These are phyloP conservation scores for Suhomyces panamericanus DNA, from an alignment of 1,139 yeast genomes.

Conservation along the genomic window DNA sequence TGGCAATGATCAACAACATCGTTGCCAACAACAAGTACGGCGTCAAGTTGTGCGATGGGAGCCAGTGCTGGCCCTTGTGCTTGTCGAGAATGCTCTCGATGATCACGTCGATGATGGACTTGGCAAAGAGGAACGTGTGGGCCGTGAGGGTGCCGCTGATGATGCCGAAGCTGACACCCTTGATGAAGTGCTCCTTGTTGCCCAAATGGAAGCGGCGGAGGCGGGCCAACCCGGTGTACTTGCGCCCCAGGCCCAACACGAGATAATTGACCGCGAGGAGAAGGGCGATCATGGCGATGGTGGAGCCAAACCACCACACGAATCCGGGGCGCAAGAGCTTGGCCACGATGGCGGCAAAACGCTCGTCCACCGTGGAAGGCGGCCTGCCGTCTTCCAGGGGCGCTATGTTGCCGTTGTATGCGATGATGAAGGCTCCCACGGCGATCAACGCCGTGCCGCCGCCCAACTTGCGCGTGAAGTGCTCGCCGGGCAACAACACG, in stretches of 20 bases:
- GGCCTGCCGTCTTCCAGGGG: conserved; percentile 21
- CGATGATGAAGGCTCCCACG: conserved; percentile 77
- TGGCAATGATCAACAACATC: conserved; percentile 69
- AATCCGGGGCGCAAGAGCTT: conserved; percentile 32
- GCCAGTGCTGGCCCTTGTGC: conserved; percentile 14
- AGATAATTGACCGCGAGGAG: conserved; percentile 27
- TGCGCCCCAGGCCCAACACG: conserved; percentile 9
- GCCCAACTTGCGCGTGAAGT: conserved; percentile 57
- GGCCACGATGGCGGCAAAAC: conserved; percentile 29
- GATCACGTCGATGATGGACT: conserved; percentile 73
- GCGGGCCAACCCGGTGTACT: neutral
- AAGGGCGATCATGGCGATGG: conserved; percentile 31
- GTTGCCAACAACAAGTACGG: conserved; percentile 54
- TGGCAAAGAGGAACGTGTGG: conserved; percentile 81
- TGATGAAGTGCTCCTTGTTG: conserved; percentile 22
- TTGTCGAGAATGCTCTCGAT: conserved; percentile 44
- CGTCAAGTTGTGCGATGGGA: conserved; percentile 25
- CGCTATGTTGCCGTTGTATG: conserved; percentile 56
- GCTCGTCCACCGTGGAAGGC: conserved; percentile 25
- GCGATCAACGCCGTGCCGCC: conserved; percentile 70
- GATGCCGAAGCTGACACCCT: conserved; percentile 66
- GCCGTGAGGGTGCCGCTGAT: conserved; percentile 82
- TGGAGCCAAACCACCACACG: conserved; percentile 40
- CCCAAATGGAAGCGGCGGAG: conserved; percentile 2
- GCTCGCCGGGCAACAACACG: conserved; percentile 64